phyloP scores from a whole-genome alignment of 2,329 filamentous ascomycete species.

The Fusarium haematococcum region DNA sequence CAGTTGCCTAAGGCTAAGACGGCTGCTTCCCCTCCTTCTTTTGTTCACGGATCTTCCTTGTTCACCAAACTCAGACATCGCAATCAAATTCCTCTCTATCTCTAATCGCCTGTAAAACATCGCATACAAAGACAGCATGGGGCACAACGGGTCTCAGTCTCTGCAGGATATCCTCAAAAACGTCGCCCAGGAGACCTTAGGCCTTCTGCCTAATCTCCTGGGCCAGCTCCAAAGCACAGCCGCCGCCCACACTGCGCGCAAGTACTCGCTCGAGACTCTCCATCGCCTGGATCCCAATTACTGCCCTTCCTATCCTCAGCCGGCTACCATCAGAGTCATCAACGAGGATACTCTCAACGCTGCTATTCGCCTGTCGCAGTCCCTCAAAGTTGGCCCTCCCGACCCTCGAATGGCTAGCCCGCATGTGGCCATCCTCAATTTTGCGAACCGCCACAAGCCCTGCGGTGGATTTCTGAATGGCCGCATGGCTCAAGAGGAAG shows the following conservation, averaged over 20 bases:
- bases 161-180: conserved; percentile 5
- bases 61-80: not conserved
- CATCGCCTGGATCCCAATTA: conserved; percentile 4
- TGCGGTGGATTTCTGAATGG: conserved; percentile 20
- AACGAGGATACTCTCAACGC: conserved; percentile 22
- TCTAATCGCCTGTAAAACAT: not conserved
- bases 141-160: not conserved
- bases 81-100: not conserved
- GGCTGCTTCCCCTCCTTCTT: not conserved
- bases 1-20: not conserved
- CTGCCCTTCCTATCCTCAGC: conserved; percentile 8
- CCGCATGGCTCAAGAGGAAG: conserved; percentile 14
- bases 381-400: not conserved
- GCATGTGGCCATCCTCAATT: conserved; percentile 7
- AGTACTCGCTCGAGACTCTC: not conserved
- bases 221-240: not conserved
- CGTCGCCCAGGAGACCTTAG: conserved; percentile 7
- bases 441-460: conserved; percentile 15
- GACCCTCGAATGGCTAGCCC: not conserved
- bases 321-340: conserved; percentile 8
- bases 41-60: not conserved
- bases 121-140: not conserved
- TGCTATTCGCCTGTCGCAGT: not conserved
- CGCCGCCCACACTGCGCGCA: not conserved
- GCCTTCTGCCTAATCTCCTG: conserved; percentile 2